A percentile compares a stretch with the other conserved stretches of the same genome.
Conservation (phyloP, 2,329 filamentous ascomycete genomes). For the Ceratocystis alfenasii region DNA sequence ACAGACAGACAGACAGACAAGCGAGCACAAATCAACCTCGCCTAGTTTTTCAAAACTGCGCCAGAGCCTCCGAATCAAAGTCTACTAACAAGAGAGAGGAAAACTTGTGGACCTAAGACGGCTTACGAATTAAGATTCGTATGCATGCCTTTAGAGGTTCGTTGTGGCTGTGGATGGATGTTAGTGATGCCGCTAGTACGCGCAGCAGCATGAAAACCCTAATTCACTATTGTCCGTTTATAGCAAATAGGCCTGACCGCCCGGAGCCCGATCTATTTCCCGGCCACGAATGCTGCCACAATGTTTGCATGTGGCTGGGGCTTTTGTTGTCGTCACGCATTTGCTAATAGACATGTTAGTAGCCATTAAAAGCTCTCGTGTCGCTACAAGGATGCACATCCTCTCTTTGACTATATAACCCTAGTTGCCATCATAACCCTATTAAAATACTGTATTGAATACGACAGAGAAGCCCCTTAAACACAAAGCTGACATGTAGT, state of each 20-base stretch:
- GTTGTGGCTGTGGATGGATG: neutral
- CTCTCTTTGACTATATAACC: neutral
- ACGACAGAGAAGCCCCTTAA: neutral
- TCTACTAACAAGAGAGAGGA: too few relatives aligned
- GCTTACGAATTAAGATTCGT: neutral
- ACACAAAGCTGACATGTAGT: neutral
- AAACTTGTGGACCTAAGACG: too few relatives aligned
- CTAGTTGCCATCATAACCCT: neutral
- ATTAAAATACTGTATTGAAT: neutral
- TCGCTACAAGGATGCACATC: neutral
- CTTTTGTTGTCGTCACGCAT: too few relatives aligned
- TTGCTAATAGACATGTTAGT: neutral
- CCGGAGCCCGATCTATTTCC: neutral
- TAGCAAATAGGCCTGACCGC: too few relatives aligned
- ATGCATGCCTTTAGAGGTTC: neutral
- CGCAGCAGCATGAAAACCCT: too few relatives aligned
- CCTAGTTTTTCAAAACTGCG: neutral
- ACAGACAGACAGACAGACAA: neutral
- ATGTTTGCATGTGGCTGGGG: too few relatives aligned
- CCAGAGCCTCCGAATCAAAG: too few relatives aligned
- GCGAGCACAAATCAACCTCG: neutral
- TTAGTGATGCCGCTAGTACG: too few relatives aligned
- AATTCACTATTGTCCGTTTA: too few relatives aligned
- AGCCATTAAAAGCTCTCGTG: neutral
- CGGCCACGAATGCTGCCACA: too few relatives aligned